Evolutionary conservation across 73 alveolate genomes (phyloP), one percentile per base, ranked within the genome.

Genomic region (Symbiodinium pilosum): DNA sequence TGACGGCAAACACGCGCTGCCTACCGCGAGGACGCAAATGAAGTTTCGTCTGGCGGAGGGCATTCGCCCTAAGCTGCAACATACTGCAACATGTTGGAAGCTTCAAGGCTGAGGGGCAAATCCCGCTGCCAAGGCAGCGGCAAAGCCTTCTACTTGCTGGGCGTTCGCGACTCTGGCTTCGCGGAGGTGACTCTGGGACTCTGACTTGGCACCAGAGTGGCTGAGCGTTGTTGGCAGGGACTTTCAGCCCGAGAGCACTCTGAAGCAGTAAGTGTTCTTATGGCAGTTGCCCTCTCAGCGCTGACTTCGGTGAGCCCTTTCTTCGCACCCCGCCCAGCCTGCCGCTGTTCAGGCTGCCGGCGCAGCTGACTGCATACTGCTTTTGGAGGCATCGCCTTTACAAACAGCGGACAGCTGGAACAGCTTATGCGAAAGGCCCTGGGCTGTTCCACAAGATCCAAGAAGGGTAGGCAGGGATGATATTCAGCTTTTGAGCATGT

Each of bases 161-260:
- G 97, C 8, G 97, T 91, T 34, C 87, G 97, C 1, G 97, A 91
- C 88, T 91, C 97, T 14, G 97, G 97, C 21, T 42, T 69, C 32
- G 97, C 97, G 1, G 97, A 91, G 97, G 95, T n/a, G 77, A 14
- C 69, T 20, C 69, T 20, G 20, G 20, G 69, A 12, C 69, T 20
- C 9, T 12, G 20, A 9, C 69, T 5, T 59, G 77, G 34, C 8
- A 20, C 38, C 77, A 16, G 34, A 20, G 30, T 59, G 32, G 77
- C 3, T 59, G 38, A 28, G 44, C 42, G 44, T 36, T 32, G n/a
- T 73, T 14, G 36, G 69, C 95, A 91, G 97, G 97, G 97, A 36
- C 54, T 91, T 71, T 59, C 97, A 21, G 97, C 97, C 97, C 88
- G 97, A 7, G 97, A 91, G 97, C 97, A 91, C 51, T 91, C 97